Percentiles rank a stretch among this genome's conserved stretches.
Conservation (phyloP, 768 basidiomycete genomes). For the Mycena rosella region DNA sequence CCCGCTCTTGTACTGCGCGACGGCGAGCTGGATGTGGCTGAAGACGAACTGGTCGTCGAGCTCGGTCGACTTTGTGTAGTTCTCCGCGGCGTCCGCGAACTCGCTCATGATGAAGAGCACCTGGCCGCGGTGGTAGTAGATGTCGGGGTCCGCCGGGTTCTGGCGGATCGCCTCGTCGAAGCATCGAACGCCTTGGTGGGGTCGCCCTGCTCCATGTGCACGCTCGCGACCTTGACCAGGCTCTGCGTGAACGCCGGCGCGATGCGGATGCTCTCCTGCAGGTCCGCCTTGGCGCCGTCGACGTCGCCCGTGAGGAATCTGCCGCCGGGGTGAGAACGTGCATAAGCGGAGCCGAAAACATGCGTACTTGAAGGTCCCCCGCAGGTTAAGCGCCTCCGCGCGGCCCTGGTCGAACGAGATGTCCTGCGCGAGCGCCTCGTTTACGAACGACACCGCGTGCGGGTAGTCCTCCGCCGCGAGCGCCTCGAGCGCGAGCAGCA, state of each 20-base stretch:
- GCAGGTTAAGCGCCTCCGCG: slow-evolving; percentile 91
- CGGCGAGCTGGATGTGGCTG: slow-evolving; percentile 96
- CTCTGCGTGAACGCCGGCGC: slow-evolving; percentile 83
- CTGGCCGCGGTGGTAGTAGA: slow-evolving; percentile 99
- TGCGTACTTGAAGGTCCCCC: slow-evolving; percentile 97
- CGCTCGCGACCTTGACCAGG: slow-evolving; percentile 96
- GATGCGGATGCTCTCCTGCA: slow-evolving; percentile 81
- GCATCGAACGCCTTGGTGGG: slow-evolving; percentile 86
- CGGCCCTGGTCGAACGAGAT: slow-evolving; percentile 80
- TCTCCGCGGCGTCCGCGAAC: slow-evolving; percentile 85
- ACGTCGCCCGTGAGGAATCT: slow-evolving; percentile 94
- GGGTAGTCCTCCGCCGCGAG: slow-evolving; percentile 87
- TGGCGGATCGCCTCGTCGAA: slow-evolving; percentile 91
- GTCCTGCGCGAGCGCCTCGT: slow-evolving; percentile 90
- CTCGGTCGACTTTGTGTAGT: slow-evolving; percentile 91
- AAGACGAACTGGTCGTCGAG: slow-evolving; percentile 94
- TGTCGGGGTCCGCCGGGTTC: slow-evolving; percentile 90
- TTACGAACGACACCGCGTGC: slow-evolving; percentile 82
- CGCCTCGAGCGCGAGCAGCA: slow-evolving; percentile 85
- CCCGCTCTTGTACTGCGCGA: slow-evolving; percentile 94
- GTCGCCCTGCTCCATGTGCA: slow-evolving; percentile 96
- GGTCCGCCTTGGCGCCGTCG: slow-evolving; percentile 83
- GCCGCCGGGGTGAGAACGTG: background rate
- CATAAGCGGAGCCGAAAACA: slow-evolving; percentile 24
- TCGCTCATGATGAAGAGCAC: slow-evolving; percentile 97